Conservation (phyloP, 495 filamentous ascomycete species). For the Tuber microsphaerosporum region DNA sequence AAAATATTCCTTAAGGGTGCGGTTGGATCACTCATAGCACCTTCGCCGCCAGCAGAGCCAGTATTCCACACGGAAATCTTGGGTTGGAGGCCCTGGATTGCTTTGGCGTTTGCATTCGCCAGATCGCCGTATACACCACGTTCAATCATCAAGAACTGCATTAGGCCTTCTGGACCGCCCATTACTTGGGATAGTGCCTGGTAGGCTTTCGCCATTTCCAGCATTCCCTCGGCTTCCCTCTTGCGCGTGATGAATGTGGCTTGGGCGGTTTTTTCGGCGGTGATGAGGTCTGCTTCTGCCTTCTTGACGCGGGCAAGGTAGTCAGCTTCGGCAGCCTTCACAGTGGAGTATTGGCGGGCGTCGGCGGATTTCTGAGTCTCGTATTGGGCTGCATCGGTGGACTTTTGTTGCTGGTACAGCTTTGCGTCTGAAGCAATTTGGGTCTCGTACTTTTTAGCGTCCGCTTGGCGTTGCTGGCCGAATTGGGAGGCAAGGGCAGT, state of each 20-base stretch:
- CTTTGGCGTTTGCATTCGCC: conserved; percentile 61
- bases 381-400: conserved; percentile 49
- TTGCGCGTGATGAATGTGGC: conserved; percentile 55
- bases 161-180: conserved; percentile 64
- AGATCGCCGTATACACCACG: conserved; percentile 59
- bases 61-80: conserved; percentile 90
- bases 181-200: conserved; percentile 59
- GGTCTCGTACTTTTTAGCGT: conserved; percentile 49
- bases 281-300: conserved; percentile 46
- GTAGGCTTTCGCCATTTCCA: conserved; percentile 71
- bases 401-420: conserved; percentile 53
- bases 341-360: conserved; percentile 40
- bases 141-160: conserved; percentile 74
- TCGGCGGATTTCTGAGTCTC: conserved; percentile 39
- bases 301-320: conserved; percentile 42
- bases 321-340: conserved; percentile 44
- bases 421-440: conserved; percentile 54
- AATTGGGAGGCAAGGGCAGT: conserved; percentile 49
- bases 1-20: conserved; percentile 57
- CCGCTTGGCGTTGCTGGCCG: conserved; percentile 30
- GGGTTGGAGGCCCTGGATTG: conserved; percentile 68
- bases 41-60: conserved; percentile 45
- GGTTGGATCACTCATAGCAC: conserved; percentile 44
- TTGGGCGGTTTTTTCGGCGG: conserved; percentile 56
- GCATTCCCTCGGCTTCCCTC: conserved; percentile 65